phyloP scores from a whole-genome alignment of 2,329 filamentous ascomycete species.

The Scytalidium lignicola region DNA sequence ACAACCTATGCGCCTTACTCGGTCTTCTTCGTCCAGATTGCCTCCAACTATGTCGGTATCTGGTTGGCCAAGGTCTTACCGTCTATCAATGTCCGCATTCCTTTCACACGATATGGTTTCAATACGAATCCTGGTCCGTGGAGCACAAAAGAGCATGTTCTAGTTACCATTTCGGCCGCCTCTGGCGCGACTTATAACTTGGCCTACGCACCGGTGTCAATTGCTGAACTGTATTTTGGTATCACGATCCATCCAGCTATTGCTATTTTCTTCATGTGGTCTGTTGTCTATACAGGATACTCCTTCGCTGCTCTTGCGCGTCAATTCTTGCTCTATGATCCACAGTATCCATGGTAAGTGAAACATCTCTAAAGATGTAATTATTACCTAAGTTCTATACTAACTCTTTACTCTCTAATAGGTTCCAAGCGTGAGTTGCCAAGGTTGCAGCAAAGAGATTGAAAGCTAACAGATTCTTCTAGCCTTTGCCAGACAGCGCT shows the following conservation, averaged over 20 bases:
- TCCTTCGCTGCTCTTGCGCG: constrained; percentile 53
- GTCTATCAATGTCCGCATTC: constrained; percentile 38
- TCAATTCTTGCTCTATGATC: constrained; percentile 53
- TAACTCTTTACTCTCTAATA: constrained; percentile 24
- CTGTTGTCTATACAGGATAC: constrained; percentile 53
- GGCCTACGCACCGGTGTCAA: constrained; percentile 45
- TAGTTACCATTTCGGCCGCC: constrained; percentile 40
- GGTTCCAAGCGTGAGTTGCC: constrained; percentile 36
- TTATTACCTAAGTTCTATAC: neutral
- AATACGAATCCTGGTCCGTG: constrained; percentile 26
- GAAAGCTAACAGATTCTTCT: constrained; percentile 10
- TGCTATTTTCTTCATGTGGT: constrained; percentile 55
- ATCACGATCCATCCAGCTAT: constrained; percentile 46
- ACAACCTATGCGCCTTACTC: constrained; percentile 50
- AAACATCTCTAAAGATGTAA: no score
- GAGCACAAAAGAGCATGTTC: constrained; percentile 24
- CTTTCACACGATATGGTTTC: constrained; percentile 36
- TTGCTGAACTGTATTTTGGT: constrained; percentile 54
- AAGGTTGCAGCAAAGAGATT: neutral
- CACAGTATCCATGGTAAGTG: constrained; percentile 46
- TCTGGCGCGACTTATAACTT: constrained; percentile 48
- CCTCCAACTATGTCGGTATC: constrained; percentile 42
- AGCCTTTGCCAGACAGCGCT: constrained; percentile 48
- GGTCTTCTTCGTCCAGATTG: constrained; percentile 55
- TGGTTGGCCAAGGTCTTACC: constrained; percentile 39